Percentiles rank a stretch among this genome's conserved stretches.
Evolutionary conservation across 257 asterid species (phyloP).

Genomic region (Solanum piurae): DNA sequence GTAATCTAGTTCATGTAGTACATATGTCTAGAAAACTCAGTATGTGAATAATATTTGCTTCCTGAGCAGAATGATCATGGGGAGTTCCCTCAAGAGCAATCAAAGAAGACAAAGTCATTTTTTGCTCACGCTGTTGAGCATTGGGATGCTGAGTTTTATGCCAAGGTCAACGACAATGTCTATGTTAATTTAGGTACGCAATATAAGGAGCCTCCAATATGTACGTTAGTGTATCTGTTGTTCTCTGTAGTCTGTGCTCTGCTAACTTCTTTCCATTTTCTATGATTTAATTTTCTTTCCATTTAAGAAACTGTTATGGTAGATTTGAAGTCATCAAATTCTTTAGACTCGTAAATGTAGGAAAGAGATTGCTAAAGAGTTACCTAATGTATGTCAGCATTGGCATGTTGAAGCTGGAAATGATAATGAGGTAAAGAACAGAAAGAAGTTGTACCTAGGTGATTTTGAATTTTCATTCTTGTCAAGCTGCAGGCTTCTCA

Average conservation of each 20-base stretch:
- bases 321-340: not conserved
- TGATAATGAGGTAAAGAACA: not conserved
- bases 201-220: not conserved
- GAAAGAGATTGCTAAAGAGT: not conserved
- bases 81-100: slow-evolving; percentile 49
- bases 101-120: slow-evolving; percentile 62
- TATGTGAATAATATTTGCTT: not conserved
- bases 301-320: not conserved
- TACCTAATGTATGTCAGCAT: not conserved
- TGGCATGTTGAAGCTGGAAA: not conserved
- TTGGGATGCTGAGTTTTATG: slow-evolving; percentile 87
- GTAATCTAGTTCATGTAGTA: not conserved
- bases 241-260: not conserved
- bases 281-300: not conserved
- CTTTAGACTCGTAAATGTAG: not conserved
- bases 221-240: not conserved
- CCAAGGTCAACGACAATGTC: slow-evolving; percentile 75
- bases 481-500: not conserved
- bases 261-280: not conserved
- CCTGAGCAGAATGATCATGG: slow-evolving; percentile 51
- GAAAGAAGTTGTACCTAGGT: not conserved
- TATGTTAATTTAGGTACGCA: slow-evolving; percentile 66
- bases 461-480: not conserved
- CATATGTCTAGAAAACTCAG: not conserved
- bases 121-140: slow-evolving; percentile 63